Base-by-base conservation (phyloP, 2,329 filamentous ascomycete species). In the Nemania bipapillata region DNA sequence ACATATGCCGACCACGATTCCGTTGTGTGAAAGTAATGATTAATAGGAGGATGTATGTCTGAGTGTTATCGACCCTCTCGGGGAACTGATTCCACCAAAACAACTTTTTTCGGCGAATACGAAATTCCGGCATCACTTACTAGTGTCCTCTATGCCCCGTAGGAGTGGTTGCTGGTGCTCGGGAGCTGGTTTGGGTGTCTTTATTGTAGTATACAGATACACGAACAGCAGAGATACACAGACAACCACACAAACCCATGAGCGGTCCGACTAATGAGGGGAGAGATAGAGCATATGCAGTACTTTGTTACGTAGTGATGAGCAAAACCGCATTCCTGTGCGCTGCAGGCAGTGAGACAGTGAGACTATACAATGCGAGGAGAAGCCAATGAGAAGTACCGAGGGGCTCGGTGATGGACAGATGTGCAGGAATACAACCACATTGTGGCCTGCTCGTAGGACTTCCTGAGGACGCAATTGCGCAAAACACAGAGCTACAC, bases 31-130 rank as follows among this genome's bases (percentile, higher is more conserved):
- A 17, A 20, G 40, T n/a, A n/a, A n/a, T n/a, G n/a, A n/a, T n/a
- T n/a, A 45, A 20, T 17, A 22, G 40, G 24, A 9, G 22, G 11
- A 24, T 28, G 3, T 37, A 26, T 32, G 49, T 37, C 50, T 28
- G 12, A 15, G 7, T 24, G 22, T 30, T 30, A n/a, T 20, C 15
- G 17, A 32, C 24, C 24, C 24, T 15, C 42, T 50, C 45, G 40
- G 50, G 35, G 22, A 40, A 42, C 12, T 7, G 60, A 58, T 58
- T 63, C 58, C 59, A 60, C 59, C 56, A 30, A 63, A 63, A 63
- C 59, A 42, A 53, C 47, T 53, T n/a, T 53, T n/a, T 45, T 68
- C 55, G 61, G 66, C 61, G 66, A 30, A 61, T 52, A 68, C 61
- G 52, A 62, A 30, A 42, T 37, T 9, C 20, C 30, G 5, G 35